Base-by-base conservation (phyloP, 2,329 filamentous ascomycete species). In the Hortaea sp. region DNA sequence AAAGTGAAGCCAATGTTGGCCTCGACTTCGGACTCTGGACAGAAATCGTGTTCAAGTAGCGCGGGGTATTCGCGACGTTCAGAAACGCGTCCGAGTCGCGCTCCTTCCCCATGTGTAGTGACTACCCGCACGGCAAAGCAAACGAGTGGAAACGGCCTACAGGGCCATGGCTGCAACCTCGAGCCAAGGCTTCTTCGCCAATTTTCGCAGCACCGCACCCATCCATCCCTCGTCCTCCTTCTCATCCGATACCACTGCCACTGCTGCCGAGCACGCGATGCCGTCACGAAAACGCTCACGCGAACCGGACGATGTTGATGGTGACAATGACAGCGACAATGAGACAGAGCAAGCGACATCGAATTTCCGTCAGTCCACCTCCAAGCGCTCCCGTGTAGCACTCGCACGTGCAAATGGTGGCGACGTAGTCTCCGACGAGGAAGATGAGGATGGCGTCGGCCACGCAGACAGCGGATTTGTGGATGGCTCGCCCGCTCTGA, bases 331-430 rank as follows among this genome's bases (percentile, higher is more conserved):
- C 39, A 48, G 47, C 35, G 55, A 54, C 5, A 39, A 56, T 10
- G 57, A 59, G 42, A 48, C 57, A 39, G 58, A 61, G 43, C 55
- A 49, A 38, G 60, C 58, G 20, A 57, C 44, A 29, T 61, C 58
- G 7, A 60, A 53, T 43, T 57, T 63, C 34, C 57, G 57, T 30
- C 54, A 56, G 50, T 42, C 34, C 42, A 49, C 52, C 7, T 44
- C 49, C 32, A 63, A 63, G 43, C 57, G 60, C 37, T 59, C 58
- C 5, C 53, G 55, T 11, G 41, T 61, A n/a, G 51, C 58, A 7
- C 49, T 61, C 35, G 60, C 58, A n/a, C 49, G 49, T 27, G 55
- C 56, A 37, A 51, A 50, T 30, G 59, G 57, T 31, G 57, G 54
- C 29, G 58, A 56, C 2, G 51, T 54, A 2, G 53, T 56, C 5